phyloP scores from a whole-genome alignment of 2,329 filamentous ascomycete genomes.

The Exophiala sideris region DNA sequence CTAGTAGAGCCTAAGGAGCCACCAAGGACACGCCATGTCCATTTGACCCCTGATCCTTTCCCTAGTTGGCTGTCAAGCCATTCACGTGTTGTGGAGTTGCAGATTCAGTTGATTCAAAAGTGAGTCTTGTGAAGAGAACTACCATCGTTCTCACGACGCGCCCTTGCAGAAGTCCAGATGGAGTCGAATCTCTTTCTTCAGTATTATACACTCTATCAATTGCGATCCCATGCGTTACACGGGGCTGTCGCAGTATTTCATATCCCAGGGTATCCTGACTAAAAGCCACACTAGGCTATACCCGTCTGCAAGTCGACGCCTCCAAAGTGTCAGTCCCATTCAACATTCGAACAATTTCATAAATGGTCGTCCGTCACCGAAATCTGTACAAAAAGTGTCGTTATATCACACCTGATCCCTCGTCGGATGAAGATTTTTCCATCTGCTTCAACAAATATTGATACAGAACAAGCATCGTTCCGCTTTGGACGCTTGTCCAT shows the following conservation, averaged over 20 bases:
- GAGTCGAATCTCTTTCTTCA: conserved; percentile 8
- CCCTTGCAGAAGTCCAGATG: neutral
- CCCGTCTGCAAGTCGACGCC: conserved; percentile 8
- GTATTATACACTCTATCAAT: conserved; percentile 17
- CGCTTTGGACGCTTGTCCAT: conserved; percentile 96
- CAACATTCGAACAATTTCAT: neutral
- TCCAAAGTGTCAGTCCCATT: neutral
- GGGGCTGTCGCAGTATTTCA: conserved; percentile 3
- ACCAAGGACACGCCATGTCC: neutral
- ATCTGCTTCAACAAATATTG: conserved; percentile 80
- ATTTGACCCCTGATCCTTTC: conserved; percentile 20
- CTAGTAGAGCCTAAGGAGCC: neutral
- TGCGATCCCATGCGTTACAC: neutral
- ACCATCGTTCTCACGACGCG: neutral
- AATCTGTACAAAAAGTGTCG: conserved; percentile 8
- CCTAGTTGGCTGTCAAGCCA: neutral
- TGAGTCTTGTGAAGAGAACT: neutral
- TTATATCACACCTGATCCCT: conserved; percentile 23
- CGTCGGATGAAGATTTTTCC: conserved; percentile 43
- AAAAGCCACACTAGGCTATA: neutral
- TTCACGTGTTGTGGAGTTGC: conserved; percentile 4
- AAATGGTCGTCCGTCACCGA: neutral
- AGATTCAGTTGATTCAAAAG: neutral
- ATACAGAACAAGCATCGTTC: conserved; percentile 94
- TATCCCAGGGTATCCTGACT: conserved; percentile 16